Conservation (phyloP, 2,329 filamentous ascomycete genomes). For the Plectosphaerella plurivora region DNA sequence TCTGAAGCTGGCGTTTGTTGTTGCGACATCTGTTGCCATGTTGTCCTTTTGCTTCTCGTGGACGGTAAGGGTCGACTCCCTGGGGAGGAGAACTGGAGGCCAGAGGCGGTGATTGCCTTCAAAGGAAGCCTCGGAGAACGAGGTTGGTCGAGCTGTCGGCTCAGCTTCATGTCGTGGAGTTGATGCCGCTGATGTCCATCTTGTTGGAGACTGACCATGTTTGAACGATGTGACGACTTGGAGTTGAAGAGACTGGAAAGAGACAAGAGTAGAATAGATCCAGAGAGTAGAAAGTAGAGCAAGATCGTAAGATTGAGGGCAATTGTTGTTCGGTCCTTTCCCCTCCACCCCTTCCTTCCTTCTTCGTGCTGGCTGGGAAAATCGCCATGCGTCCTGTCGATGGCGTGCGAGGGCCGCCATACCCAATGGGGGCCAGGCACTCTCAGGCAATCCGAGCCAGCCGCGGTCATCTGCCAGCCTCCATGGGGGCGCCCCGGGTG, state of each 20-base stretch:
- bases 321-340: background rate
- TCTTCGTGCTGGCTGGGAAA: background rate
- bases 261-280: background rate
- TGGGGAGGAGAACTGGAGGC: background rate
- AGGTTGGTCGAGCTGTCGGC: no score
- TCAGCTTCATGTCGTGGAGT: background rate
- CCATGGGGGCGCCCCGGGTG: no score
- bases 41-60: background rate
- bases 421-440: no score
- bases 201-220: background rate
- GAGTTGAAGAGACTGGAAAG: background rate
- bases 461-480: no score
- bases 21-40: background rate
- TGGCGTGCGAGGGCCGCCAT: background rate
- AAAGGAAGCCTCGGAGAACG: no score
- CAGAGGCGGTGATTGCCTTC: background rate
- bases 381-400: background rate
- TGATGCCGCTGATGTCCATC: background rate
- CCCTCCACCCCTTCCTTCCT: background rate
- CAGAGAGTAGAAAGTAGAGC: background rate
- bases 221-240: background rate
- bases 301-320: background rate
- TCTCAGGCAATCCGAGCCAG: no score
- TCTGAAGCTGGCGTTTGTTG: background rate
- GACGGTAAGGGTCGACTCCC: background rate